Evolutionary conservation across 495 filamentous ascomycete genomes (phyloP).

Genomic region (Talaromyces stipitatus): DNA sequence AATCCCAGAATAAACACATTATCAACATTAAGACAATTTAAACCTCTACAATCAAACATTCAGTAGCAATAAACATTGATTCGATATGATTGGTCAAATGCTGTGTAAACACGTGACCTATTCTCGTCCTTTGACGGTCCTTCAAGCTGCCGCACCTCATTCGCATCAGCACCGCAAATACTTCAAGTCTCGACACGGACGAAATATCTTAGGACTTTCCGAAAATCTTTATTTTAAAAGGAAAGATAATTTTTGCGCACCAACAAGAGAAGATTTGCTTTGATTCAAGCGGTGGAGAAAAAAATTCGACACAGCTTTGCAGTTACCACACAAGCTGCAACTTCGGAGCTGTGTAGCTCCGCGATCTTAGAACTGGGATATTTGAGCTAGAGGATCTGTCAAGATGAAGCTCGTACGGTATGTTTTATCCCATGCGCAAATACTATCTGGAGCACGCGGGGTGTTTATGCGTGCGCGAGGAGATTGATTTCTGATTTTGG

Average conservation of each 20-base stretch:
- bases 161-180: background rate
- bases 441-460: slow-evolving; percentile 22
- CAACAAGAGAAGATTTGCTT: background rate
- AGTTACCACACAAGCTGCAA: background rate
- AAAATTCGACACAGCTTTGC: background rate
- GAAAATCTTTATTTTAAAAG: background rate
- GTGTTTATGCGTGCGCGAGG: slow-evolving; percentile 1
- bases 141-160: background rate
- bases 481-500: slow-evolving; percentile 3
- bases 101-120: background rate
- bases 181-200: background rate
- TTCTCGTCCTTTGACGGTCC: background rate
- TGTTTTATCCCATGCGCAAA: slow-evolving; percentile 34
- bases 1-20: too few species aligned
- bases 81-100: background rate
- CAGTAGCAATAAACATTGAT: background rate
- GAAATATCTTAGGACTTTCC: background rate
- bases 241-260: background rate
- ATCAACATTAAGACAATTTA: too few species aligned
- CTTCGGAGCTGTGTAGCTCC: background rate
- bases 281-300: background rate
- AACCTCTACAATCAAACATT: too few species aligned
- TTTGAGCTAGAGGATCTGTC: slow-evolving; percentile 5
- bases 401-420: slow-evolving; percentile 99
- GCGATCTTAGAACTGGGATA: background rate